Evolutionary conservation across 2,329 filamentous ascomycete genomes (phyloP), one percentile per base, ranked within the genome.

Genomic region (Venturia pyrina): DNA sequence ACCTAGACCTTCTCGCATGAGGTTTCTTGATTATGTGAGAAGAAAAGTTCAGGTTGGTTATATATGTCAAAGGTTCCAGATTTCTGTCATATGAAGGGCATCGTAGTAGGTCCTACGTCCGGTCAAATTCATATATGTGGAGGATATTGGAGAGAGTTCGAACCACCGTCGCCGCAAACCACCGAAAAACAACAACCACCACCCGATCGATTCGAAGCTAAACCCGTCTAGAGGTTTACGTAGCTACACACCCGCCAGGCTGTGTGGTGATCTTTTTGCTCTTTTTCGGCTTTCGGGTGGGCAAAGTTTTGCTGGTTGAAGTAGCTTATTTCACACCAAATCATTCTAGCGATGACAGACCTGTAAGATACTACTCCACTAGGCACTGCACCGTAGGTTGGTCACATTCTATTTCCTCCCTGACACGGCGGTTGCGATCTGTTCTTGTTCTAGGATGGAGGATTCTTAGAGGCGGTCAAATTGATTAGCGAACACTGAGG

Each of bases 121-220:
- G 50, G 50, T 56, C 50, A 56, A 56, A 56, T 56, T 56, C 50
- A 56, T 56, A 56, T 32, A 28, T 56, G 50, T 34, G 50, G 28
- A 34, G 50, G 50, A 56, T 5, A 32, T 48, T 3, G 24, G 8
- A 56, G 21, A 13, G 4, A 56, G 50, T 56, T 56, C 50, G 50
- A 56, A 56, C 21, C 24, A 28, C 50, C 13, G 5, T 7, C 5
- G 50, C 50, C 50, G 50, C 24, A 32, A 28, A 56, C 24, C 21
- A 28, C 28, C 50, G 50, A 32, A 48, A 37, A 37, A 5, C 34
- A n/a, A 48, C 44, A 13, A 48, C 44, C 17, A 48, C 44, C 44
- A 19, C 6, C 44, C 44, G 44, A 48, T 48, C 44, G 50, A 50
- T 21, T 50, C 46, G 21, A 50, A 50, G 46, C 46, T 50, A 50